Base-by-base conservation (phyloP, 148 eudicot genomes). In the Dysphania ambrosioides region DNA sequence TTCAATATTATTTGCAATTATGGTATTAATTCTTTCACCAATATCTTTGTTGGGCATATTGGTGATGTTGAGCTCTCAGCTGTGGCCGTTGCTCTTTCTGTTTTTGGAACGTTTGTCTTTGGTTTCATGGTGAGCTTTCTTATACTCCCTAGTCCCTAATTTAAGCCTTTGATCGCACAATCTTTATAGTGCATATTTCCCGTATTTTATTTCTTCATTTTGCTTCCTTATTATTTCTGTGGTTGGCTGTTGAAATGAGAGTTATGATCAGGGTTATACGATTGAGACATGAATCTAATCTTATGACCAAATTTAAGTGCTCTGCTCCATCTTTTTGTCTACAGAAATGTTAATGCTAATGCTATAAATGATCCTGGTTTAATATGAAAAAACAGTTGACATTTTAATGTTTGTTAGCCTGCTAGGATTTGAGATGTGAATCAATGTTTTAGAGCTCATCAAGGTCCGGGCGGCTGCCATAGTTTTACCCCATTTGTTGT, bases 1-100 rank as follows among this genome's bases (percentile, higher is more conserved):
- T 94, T 94, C 71, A 94, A 88, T 41, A 94, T 94, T n/a, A 79
- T 91, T 23, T 94, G 98, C 76, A 94, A 94, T 70, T 94, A 94
- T 75, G 98, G 98, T 24, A 83, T 88, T 8, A 94, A 94, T 73
- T 91, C 98, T 0, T 87, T 91, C 40, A 94, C 98, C 1, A 91
- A 83, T 83, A 91, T 94, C 6, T 94, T 88, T 70, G 98, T 91
- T 57, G 98, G 98, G 0, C 98, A 91, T 72, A 87, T 94, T 82
- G 98, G 98, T 9, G 85, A 90, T 79, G 68, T 94, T 53, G 96
- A 94, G 82, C 97, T 94, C 77, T 94, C 98, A 31, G 88, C 95
- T 8, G 97, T 94, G 21, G 96, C 97, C 8, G 86, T 91, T 68
- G 89, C 98, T 55, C 79, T 94, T 56, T 91, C 97, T 41, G 97